Percentiles rank a stretch among this genome's conserved stretches.
These are phyloP conservation scores for Penicillium sp. DNA, from an alignment of 2,329 filamentous ascomycete genomes.

Conservation along the genomic window DNA sequence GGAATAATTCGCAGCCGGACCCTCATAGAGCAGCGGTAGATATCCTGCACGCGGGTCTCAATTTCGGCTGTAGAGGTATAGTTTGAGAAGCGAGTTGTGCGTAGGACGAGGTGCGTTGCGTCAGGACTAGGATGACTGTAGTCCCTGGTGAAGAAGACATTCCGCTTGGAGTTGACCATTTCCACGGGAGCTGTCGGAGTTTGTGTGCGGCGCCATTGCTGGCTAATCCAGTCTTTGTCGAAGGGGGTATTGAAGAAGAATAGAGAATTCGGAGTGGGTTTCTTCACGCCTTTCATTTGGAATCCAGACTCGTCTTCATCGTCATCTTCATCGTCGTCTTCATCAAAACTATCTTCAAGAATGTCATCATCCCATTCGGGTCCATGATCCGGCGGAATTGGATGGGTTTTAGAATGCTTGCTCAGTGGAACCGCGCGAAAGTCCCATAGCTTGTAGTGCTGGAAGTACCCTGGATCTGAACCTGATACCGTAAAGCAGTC, in stretches of 20 bases:
- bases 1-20: constrained; percentile 43
- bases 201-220: constrained; percentile 43
- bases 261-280: constrained; percentile 14
- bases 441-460: constrained; percentile 49
- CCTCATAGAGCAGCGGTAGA: constrained; percentile 46
- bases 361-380: constrained; percentile 7
- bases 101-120: constrained; percentile 44
- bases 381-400: constrained; percentile 17
- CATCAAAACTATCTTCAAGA: constrained; percentile 6
- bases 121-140: constrained; percentile 12
- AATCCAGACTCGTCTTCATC: constrained; percentile 3
- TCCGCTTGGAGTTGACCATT: constrained; percentile 44
- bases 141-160: constrained; percentile 42
- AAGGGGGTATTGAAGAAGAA: constrained; percentile 32
- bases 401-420: constrained; percentile 19
- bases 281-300: background rate
- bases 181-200: constrained; percentile 35
- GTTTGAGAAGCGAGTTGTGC: constrained; percentile 40
- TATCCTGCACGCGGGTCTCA: constrained; percentile 41
- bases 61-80: constrained; percentile 48
- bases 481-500: constrained; percentile 46
- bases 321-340: background rate
- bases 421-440: constrained; percentile 42
- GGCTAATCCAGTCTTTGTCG: constrained; percentile 38
- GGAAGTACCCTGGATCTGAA: constrained; percentile 44